A percentile compares a stretch with the other conserved stretches of the same genome.
These are phyloP conservation scores for Pisolithus albus DNA, from an alignment of 768 basidiomycete genomes.

Conservation along the genomic window DNA sequence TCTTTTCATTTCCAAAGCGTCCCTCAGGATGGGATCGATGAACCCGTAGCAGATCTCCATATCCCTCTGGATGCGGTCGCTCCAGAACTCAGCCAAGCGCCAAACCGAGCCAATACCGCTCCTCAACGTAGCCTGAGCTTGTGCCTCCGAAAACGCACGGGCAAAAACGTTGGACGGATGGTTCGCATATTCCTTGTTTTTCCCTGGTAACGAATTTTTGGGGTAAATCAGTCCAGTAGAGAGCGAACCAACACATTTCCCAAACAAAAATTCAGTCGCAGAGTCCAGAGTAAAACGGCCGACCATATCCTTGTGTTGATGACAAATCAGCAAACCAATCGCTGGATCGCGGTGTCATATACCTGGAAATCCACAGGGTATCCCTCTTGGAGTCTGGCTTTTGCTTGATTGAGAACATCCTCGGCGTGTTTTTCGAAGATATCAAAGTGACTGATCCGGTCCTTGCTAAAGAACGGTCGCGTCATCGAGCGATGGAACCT, in stretches of 20 bases:
- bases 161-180: slow-evolving; percentile 40
- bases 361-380: too few species aligned
- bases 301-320: too few species aligned
- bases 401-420: too few species aligned
- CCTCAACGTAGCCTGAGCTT: slow-evolving; percentile 35
- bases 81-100: slow-evolving; percentile 48
- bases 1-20: slow-evolving; percentile 35
- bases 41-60: slow-evolving; percentile 45
- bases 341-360: too few species aligned
- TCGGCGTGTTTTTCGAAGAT: too few species aligned
- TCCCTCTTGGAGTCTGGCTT: too few species aligned
- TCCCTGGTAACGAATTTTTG: slow-evolving; percentile 11
- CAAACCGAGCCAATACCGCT: slow-evolving; percentile 38
- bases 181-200: slow-evolving; percentile 9
- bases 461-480: too few species aligned
- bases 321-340: too few species aligned
- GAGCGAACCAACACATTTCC: too few species aligned
- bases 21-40: slow-evolving; percentile 45
- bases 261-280: too few species aligned
- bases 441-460: too few species aligned
- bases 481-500: slow-evolving; percentile 45
- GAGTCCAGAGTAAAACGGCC: too few species aligned
- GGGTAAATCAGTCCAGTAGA: slow-evolving; percentile 33
- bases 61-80: slow-evolving; percentile 38
- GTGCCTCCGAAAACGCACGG: slow-evolving; percentile 44